Base-by-base conservation (phyloP, 176 grass and related monocot species). In the Saccharum officinarum region DNA sequence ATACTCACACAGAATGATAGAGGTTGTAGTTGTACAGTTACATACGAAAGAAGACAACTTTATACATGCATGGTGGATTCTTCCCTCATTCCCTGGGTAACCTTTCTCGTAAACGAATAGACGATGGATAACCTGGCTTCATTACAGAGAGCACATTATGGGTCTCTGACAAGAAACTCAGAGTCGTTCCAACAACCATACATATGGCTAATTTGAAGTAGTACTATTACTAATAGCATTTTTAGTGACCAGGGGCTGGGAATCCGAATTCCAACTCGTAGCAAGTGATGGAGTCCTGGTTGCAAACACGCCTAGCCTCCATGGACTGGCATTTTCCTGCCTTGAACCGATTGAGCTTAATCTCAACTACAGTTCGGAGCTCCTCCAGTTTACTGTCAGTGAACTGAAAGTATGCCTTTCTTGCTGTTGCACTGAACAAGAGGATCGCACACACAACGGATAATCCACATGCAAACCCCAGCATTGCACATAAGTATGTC, bases 391-490 rank as follows among this genome's bases (percentile, higher is more conserved):
- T 60, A n/a, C 33, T n/a, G 22, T 60, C 20, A 39, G 33, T 77
- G 33, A 77, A 77, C 75, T 60, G 52, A 60, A 77, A 77, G 54
- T 77, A 75, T 52, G 75, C 9, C 31, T 60, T 77, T 60, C 52
- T 60, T 39, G 33, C 30, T 3, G 31, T 77, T 59, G 33, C 2
- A 3, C 50, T 38, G 5, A 25, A 38, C 31, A 25, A 10, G 18
- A 60, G 31, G 5, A 57, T 34, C 11, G 0, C 50, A 40, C 39
- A 44, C n/a, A 77, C 52, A 60, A 23, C 2, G 3, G 0, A 60
- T 77, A 77, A 2, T 60, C 75, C 75, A 16, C 7, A 39, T 60
- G 75, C 20, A 60, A 77, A 40, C 18, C 75, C 75, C 2, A 60
- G 11, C 11, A 39, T 1, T 39, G 34, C 75, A 40, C 75, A 39